phyloP scores from a whole-genome alignment of 2,329 filamentous ascomycete species.

The Fusarium ramigenum region DNA sequence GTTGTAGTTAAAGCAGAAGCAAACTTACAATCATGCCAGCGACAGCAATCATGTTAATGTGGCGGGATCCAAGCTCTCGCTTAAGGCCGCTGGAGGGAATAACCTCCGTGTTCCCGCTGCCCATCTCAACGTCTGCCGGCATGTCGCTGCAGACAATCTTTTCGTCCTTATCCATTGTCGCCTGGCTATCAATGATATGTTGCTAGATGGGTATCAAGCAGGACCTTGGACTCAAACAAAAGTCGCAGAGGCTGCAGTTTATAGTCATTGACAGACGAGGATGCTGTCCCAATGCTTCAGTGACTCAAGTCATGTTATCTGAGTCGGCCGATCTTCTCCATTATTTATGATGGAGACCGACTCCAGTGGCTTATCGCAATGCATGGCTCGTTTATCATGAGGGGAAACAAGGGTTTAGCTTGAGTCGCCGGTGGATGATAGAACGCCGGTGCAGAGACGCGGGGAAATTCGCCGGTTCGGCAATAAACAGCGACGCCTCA shows the following conservation, averaged over 20 bases:
- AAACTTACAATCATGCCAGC: not conserved
- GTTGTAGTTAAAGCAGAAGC: rapidly evolving
- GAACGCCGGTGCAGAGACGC: not conserved
- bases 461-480: not conserved
- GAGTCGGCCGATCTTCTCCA: not conserved
- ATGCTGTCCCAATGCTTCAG: not conserved
- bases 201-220: no score
- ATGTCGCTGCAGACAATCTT: not conserved
- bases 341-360: not conserved
- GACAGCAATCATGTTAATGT: not conserved
- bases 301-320: not conserved
- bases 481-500: rapidly evolving
- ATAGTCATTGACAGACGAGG: no score
- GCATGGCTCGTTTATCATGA: not conserved
- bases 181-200: no score
- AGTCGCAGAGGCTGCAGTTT: not conserved
- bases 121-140: not conserved
- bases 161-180: not conserved
- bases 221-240: no score
- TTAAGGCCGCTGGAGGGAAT: not conserved
- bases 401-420: not conserved
- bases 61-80: not conserved
- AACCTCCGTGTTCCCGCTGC: not conserved
- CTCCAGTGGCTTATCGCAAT: not conserved
- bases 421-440: not conserved